Evolutionary conservation across 805 yeast genomes (phyloP).

Genomic region (Starmerella bombicola): DNA sequence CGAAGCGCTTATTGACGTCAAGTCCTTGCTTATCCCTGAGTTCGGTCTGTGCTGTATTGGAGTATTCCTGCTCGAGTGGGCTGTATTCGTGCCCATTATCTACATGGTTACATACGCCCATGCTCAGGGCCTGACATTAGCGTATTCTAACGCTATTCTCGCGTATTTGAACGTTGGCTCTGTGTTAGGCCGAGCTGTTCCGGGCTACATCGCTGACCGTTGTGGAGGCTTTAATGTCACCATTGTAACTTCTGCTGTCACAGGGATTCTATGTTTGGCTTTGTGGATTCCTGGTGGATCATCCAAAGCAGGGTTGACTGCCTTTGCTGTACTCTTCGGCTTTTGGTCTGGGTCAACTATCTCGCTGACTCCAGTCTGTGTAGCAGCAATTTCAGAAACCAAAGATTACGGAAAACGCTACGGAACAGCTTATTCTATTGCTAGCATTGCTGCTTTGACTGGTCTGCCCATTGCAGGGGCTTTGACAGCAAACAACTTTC

Average conservation of each 20-base stretch:
- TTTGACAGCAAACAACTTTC: conserved; percentile 22
- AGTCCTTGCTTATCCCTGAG: conserved; percentile 24
- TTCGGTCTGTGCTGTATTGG: conserved; percentile 25
- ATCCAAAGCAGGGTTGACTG: conserved; percentile 38
- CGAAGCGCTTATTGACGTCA: conserved; percentile 26
- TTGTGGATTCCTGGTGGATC: conserved; percentile 53
- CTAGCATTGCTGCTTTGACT: conserved; percentile 30
- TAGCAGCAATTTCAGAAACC: conserved; percentile 48
- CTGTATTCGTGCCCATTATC: conserved; percentile 40
- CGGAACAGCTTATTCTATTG: conserved; percentile 49
- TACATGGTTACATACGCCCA: conserved; percentile 49
- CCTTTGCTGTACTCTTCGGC: conserved; percentile 36
- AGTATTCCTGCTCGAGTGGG: conserved; percentile 37
- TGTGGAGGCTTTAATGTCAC: conserved; percentile 48
- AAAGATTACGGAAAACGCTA: conserved; percentile 56
- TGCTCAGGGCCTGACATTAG: conserved; percentile 33
- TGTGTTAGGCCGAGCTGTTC: conserved; percentile 42
- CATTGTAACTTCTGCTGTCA: conserved; percentile 35
- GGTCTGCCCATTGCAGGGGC: conserved; percentile 34
- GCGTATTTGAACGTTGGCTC: conserved; percentile 42
- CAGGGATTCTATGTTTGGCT: conserved; percentile 34
- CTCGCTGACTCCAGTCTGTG: conserved; percentile 56
- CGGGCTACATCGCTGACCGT: conserved; percentile 45
- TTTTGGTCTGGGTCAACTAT: conserved; percentile 32
- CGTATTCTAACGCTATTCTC: conserved; percentile 31